A percentile compares a stretch with the other conserved stretches of the same genome.
These are phyloP conservation scores for Rosa multiflora DNA, from an alignment of 306 rosid species.

Conservation along the genomic window DNA sequence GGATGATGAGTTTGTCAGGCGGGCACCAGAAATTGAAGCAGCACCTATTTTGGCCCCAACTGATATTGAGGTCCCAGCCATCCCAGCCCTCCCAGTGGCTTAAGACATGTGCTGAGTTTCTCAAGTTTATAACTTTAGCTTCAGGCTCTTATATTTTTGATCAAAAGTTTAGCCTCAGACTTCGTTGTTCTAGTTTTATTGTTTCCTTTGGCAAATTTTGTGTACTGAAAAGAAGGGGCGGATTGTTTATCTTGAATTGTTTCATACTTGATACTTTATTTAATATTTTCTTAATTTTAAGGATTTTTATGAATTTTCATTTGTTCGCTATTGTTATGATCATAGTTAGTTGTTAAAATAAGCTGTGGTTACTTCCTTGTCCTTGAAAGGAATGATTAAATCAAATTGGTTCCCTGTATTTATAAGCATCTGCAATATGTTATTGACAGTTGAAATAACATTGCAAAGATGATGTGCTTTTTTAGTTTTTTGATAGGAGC, in stretches of 20 bases:
- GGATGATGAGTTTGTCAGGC: constrained; percentile 55
- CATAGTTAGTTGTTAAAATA: too few species aligned
- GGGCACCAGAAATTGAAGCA: constrained; percentile 12
- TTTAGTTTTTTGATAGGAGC: too few species aligned
- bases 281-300: background rate
- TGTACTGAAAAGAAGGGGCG: background rate
- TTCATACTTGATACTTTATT: background rate
- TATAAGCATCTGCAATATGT: too few species aligned
- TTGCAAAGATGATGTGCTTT: too few species aligned
- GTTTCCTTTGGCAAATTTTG: constrained; percentile 1
- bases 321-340: background rate
- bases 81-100: constrained; percentile 26
- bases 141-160: constrained; percentile 1
- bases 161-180: background rate
- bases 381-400: too few species aligned
- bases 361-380: too few species aligned
- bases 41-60: constrained; percentile 35
- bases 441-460: too few species aligned
- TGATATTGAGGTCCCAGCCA: constrained; percentile 52
- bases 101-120: constrained; percentile 10
- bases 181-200: background rate
- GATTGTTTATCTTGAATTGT: constrained; percentile 1
- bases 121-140: background rate
- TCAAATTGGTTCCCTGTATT: too few species aligned
- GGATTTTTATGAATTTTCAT: background rate